These are phyloP conservation scores for Corchorus olitorius DNA, from an alignment of 345 rosid species.

Conservation along the genomic window DNA sequence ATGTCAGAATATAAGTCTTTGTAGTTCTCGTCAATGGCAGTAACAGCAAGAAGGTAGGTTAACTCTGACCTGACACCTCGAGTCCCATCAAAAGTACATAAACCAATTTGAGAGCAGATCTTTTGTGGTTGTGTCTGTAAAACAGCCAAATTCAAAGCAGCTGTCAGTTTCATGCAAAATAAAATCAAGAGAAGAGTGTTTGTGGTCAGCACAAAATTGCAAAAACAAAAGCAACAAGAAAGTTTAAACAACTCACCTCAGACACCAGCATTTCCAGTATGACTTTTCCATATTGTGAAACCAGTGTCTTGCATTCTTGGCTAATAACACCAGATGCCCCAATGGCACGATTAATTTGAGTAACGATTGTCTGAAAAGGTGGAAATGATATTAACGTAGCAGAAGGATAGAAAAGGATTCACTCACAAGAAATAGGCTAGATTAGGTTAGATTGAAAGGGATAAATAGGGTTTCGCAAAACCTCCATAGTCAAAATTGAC, in stretches of 20 bases:
- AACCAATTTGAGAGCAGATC: constrained; percentile 81
- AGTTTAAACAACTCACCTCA: constrained; percentile 34
- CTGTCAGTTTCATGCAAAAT: constrained; percentile 8
- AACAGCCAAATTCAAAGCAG: constrained; percentile 7
- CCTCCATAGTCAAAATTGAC: too few species aligned
- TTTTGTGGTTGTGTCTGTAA: constrained; percentile 63
- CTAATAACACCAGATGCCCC: constrained; percentile 71
- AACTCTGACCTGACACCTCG: constrained; percentile 63
- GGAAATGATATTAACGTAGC: too few species aligned
- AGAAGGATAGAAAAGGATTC: too few species aligned
- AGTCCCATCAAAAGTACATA: constrained; percentile 74
- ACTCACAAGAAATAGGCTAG: too few species aligned
- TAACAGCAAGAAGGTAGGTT: constrained; percentile 1
- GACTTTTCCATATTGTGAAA: constrained; percentile 58
- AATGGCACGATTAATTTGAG: constrained; percentile 70
- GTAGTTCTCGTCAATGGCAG: neutral
- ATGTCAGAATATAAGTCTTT: neutral
- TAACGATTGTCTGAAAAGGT: constrained; percentile 48
- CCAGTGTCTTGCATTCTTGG: constrained; percentile 65
- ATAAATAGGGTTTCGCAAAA: too few species aligned
- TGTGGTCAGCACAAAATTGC: neutral
- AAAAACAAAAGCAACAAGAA: neutral
- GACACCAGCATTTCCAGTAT: constrained; percentile 56
- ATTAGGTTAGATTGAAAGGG: too few species aligned
- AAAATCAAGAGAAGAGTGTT: neutral